A percentile compares a stretch with the other conserved stretches of the same genome.
These are phyloP conservation scores for Xerocomus cyaneibrunnescens DNA, from an alignment of 1,284 basidiomycete species.

Conservation along the genomic window DNA sequence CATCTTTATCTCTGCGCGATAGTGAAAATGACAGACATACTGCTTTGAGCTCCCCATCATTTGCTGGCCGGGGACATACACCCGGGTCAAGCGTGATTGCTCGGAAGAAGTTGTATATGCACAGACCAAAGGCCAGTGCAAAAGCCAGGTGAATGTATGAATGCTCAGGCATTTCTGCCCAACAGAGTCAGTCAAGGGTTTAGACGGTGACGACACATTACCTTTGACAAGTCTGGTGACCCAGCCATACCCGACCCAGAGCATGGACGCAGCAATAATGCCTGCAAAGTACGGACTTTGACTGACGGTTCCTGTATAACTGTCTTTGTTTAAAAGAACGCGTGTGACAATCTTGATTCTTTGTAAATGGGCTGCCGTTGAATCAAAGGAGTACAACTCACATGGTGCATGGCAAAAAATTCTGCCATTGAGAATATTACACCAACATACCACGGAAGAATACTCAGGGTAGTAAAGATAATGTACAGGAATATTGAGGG, in stretches of 20 bases:
- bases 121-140: slow-evolving; percentile 67
- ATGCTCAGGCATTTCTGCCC: slow-evolving; percentile 70
- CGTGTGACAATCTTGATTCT: slow-evolving; percentile 71
- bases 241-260: slow-evolving; percentile 90
- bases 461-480: slow-evolving; percentile 80
- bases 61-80: slow-evolving; percentile 77
- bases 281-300: slow-evolving; percentile 89
- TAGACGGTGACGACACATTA: slow-evolving; percentile 28
- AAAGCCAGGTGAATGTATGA: slow-evolving; percentile 76
- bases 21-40: slow-evolving; percentile 41
- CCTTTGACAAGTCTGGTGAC: slow-evolving; percentile 68
- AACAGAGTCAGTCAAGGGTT: neutral
- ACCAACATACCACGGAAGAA: slow-evolving; percentile 89
- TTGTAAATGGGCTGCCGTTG: neutral
- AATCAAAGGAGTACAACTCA: slow-evolving; percentile 41
- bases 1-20: slow-evolving; percentile 1
- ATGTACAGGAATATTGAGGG: slow-evolving; percentile 79
- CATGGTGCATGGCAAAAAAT: slow-evolving; percentile 92
- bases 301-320: slow-evolving; percentile 74
- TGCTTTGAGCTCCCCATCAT: slow-evolving; percentile 80
- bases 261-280: slow-evolving; percentile 82
- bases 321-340: slow-evolving; percentile 75
- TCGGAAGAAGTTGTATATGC: slow-evolving; percentile 88
- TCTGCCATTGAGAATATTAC: slow-evolving; percentile 79
- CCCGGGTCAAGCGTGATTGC: slow-evolving; percentile 89